Evolutionary conservation across 176 grass and related monocot species (phyloP).

Genomic region (Ananas comosus): DNA sequence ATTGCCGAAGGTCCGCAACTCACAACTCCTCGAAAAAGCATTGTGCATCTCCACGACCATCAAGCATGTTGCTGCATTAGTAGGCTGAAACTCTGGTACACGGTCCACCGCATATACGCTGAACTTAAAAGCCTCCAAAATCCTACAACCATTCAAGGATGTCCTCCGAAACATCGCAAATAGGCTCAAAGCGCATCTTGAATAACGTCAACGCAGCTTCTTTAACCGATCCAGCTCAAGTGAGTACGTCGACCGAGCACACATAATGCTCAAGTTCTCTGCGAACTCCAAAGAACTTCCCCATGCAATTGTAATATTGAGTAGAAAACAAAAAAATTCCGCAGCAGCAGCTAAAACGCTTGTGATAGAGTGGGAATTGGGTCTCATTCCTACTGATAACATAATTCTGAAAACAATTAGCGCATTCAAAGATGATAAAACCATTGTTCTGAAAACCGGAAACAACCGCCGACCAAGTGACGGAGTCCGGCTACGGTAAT

Average conservation of each 20-base stretch:
- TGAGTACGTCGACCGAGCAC: not conserved
- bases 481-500: conserved; percentile 3
- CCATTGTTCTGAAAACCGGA: not conserved
- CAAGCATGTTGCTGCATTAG: not conserved
- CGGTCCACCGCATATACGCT: not conserved
- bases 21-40: not conserved
- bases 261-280: not conserved
- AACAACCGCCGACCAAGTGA: not conserved
- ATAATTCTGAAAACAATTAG: not conserved
- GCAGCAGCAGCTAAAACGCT: not conserved
- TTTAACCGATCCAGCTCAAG: not conserved
- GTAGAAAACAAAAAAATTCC: not conserved
- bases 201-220: not conserved
- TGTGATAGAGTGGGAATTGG: not conserved
- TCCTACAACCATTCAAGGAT: conserved; percentile 3
- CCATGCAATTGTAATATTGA: conserved; percentile 1
- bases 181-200: conserved; percentile 9
- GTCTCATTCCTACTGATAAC: not conserved
- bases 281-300: not conserved
- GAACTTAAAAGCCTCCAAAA: not conserved
- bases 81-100: not conserved
- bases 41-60: not conserved
- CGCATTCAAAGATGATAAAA: not conserved
- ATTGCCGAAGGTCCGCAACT: not conserved
- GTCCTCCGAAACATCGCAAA: conserved; percentile 3